Evolutionary conservation across 108 stramenopile species (phyloP).

Genomic region (Craspedostauros australis): DNA sequence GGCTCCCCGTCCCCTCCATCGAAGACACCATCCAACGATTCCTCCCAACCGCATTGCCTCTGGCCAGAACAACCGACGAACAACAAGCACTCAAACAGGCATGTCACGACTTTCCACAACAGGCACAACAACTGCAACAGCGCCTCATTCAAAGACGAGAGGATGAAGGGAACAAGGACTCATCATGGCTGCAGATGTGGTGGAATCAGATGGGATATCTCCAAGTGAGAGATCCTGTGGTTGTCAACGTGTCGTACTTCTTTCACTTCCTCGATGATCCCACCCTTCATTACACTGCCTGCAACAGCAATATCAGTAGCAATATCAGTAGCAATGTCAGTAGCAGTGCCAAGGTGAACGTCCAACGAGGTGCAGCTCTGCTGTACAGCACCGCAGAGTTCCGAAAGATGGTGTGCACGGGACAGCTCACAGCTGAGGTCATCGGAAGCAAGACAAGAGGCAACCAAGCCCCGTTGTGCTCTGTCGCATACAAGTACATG

Average conservation of each 20-base stretch:
- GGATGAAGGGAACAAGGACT: slow-evolving; percentile 21
- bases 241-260: slow-evolving; percentile 61
- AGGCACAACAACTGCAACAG: slow-evolving; percentile 35
- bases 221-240: slow-evolving; percentile 56
- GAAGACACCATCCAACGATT: slow-evolving; percentile 44
- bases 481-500: slow-evolving; percentile 63
- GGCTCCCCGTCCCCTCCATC: slow-evolving; percentile 53
- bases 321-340: too few species aligned
- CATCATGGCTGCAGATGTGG: slow-evolving; percentile 60
- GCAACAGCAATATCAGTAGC: too few species aligned
- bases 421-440: slow-evolving; percentile 20
- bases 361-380: slow-evolving; percentile 30
- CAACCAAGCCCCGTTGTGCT: slow-evolving; percentile 20
- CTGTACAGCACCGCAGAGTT: slow-evolving; percentile 20
- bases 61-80: slow-evolving; percentile 24
- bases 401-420: slow-evolving; percentile 21
- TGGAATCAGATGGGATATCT: slow-evolving; percentile 57
- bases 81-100: slow-evolving; percentile 18
- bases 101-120: slow-evolving; percentile 26
- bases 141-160: slow-evolving; percentile 28
- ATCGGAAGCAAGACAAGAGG: slow-evolving; percentile 18
- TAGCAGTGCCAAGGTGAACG: slow-evolving; percentile 1
- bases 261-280: slow-evolving; percentile 48
- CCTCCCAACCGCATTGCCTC: slow-evolving; percentile 38
- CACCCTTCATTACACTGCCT: slow-evolving; percentile 2